Conservation (phyloP, 2,329 filamentous ascomycete species). For the Fusarium vanettenii region DNA sequence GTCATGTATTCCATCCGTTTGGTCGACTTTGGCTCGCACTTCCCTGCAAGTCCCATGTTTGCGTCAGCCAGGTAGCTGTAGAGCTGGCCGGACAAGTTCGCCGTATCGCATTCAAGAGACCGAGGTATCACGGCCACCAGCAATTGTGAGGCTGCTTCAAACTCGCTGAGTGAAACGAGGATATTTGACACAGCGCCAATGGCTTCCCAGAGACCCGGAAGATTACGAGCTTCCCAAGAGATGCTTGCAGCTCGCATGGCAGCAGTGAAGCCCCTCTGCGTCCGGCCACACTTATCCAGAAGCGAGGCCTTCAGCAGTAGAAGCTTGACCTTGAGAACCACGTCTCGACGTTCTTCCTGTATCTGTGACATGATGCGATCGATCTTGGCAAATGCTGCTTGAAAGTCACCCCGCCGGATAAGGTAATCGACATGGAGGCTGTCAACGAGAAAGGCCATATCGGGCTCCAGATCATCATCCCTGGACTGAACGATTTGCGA, state of each 20-base stretch:
- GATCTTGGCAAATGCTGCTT: constrained; percentile 60
- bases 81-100: constrained; percentile 70
- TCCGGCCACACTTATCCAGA: constrained; percentile 73
- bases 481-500: constrained; percentile 64
- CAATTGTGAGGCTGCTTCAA: constrained; percentile 72
- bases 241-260: constrained; percentile 80
- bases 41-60: constrained; percentile 80
- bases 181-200: constrained; percentile 75
- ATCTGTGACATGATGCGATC: constrained; percentile 57
- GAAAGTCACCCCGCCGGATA: constrained; percentile 59
- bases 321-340: constrained; percentile 76
- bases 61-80: constrained; percentile 81
- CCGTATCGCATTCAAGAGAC: constrained; percentile 77
- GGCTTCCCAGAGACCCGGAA: constrained; percentile 79
- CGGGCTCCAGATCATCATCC: constrained; percentile 62
- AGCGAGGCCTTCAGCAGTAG: constrained; percentile 79
- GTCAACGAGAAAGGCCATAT: constrained; percentile 63
- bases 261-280: constrained; percentile 81
- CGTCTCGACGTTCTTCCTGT: constrained; percentile 60
- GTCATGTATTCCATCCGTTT: constrained; percentile 68
- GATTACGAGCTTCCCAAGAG: constrained; percentile 75
- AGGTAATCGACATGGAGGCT: constrained; percentile 65
- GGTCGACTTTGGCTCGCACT: constrained; percentile 54
- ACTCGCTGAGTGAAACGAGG: constrained; percentile 77
- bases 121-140: constrained; percentile 79